phyloP scores from a whole-genome alignment of 2,329 filamentous ascomycete genomes.

The Stachybotrys chartarum region DNA sequence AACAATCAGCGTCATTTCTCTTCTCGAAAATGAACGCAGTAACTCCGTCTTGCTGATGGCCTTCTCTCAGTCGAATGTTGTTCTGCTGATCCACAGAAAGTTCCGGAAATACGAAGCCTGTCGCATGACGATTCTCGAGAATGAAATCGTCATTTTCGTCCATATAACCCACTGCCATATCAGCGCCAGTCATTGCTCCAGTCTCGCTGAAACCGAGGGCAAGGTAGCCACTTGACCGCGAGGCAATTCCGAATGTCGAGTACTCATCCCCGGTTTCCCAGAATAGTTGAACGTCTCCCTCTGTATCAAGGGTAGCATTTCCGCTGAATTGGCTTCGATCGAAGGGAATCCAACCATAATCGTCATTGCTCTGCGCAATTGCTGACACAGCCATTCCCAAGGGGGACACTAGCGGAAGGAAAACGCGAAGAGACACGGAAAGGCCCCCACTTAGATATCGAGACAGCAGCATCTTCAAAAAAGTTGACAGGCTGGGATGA shows the following conservation, averaged over 20 bases:
- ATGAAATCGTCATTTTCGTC: constrained; percentile 1
- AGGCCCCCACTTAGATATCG: background rate
- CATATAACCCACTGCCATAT: constrained; percentile 2
- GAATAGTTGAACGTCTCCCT: constrained; percentile 2
- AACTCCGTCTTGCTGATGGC: constrained; percentile 2
- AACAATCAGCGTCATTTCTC: constrained; percentile 1
- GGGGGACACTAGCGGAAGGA: background rate
- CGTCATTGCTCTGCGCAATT: background rate
- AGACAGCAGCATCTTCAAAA: background rate
- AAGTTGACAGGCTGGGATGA: background rate
- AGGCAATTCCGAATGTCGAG: constrained; percentile 3
- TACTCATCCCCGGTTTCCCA: constrained; percentile 3
- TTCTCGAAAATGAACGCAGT: constrained; percentile 2
- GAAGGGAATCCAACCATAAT: background rate
- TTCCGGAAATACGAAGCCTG: constrained; percentile 1
- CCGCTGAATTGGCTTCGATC: constrained; percentile 1
- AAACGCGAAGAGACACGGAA: background rate
- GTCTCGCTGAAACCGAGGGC: constrained; percentile 4
- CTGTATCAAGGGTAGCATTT: constrained; percentile 2
- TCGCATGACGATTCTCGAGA: background rate
- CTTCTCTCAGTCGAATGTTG: constrained; percentile 2
- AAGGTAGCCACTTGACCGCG: constrained; percentile 2
- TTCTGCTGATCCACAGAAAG: constrained; percentile 1
- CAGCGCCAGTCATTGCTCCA: constrained; percentile 3
- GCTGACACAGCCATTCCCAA: constrained; percentile 1